Conservation (phyloP, 495 filamentous ascomycete genomes). For the Lasiosphaeris hirsuta region DNA sequence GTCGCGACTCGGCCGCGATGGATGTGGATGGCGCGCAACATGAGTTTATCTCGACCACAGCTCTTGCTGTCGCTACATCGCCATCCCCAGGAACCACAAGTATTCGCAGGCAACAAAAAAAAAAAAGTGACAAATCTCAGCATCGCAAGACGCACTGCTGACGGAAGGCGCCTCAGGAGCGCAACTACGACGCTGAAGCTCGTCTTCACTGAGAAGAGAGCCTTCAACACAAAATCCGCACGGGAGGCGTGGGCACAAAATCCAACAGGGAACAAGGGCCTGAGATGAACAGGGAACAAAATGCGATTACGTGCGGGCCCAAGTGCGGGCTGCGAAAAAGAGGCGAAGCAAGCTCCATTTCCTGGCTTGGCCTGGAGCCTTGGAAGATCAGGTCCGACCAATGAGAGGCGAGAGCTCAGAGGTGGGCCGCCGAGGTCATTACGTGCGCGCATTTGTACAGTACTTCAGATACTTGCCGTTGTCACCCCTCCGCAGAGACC, state of each 20-base stretch:
- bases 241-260: neutral
- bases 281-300: slow-evolving; percentile 9
- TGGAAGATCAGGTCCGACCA: slow-evolving; percentile 3
- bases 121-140: neutral
- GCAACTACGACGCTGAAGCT: neutral
- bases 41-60: slow-evolving; percentile 10
- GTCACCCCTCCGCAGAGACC: slow-evolving; percentile 3
- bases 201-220: neutral
- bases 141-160: neutral
- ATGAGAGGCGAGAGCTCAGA: slow-evolving; percentile 4
- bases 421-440: neutral
- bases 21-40: neutral
- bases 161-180: neutral
- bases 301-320: slow-evolving; percentile 21
- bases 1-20: neutral
- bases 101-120: neutral
- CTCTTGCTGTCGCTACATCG: neutral
- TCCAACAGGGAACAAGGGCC: slow-evolving; percentile 5
- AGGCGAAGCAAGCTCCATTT: slow-evolving; percentile 19
- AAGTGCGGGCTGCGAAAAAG: slow-evolving; percentile 14
- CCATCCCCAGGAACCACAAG: neutral
- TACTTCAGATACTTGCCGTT: neutral
- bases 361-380: slow-evolving; percentile 11
- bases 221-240: neutral
- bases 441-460: slow-evolving; percentile 4